Evolutionary conservation across 805 yeast genomes (phyloP), one percentile per base, ranked within the genome.

Genomic region (Pichia exigua): DNA sequence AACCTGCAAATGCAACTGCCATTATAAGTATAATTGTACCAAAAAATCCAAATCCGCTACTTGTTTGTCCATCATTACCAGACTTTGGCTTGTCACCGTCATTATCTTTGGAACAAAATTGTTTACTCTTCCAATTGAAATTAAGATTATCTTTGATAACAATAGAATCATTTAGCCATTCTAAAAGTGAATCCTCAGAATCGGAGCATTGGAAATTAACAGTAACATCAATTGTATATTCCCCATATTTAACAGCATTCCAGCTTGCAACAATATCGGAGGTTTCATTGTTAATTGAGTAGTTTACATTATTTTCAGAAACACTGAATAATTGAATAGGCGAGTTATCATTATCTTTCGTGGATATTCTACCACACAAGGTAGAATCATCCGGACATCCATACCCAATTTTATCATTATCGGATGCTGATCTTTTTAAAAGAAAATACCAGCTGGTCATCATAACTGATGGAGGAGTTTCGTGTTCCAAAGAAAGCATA

Each of bases 401-500:
- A 11, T 73, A 70, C 5, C 52, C 57, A 17, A 57, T 53, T 10
- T 71, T 63, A 3, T 59, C 62, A 12, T 68, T 66, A 11, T 63
- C 67, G 12, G 62, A 62, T 21, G 61, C 54, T 22, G 66, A 61
- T 32, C 66, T 55, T 35, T 69, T 61, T 10, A 89, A 72, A 47
- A 88, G 85, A 39, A 91, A 56, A 60, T 75, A 80, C 91, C 96
- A 87, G 3, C 78, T 73, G 35, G 74, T 66, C 47, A 71, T 75
- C 1, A 86, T 79, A 32, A 66, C 68, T 13, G 92, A 78, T 1
- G 99, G 98, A 18, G 98, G 98, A 12, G 97, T 87, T 44, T 75
- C 76, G 32, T 66, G 69, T 18, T 72, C 58, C 5, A 60, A 40
- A 7, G 73, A 61, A n/a, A 72, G 67, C 1, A 67, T 49, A 57